phyloP scores from a whole-genome alignment of 805 yeast genomes.

The Candida vartiovaarae region DNA sequence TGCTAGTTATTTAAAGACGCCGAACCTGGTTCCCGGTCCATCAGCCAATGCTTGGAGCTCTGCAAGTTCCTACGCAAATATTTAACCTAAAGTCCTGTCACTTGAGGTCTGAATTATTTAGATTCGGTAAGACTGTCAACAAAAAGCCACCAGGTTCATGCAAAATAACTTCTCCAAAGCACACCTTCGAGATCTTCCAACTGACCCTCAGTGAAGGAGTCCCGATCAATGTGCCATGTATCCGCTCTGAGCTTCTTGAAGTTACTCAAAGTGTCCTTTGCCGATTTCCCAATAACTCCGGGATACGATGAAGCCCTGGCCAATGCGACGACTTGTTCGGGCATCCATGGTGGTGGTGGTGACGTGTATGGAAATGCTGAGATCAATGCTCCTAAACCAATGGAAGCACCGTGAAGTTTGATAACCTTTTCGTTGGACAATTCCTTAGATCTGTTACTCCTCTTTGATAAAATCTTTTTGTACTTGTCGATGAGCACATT shows the following conservation, averaged over 20 bases:
- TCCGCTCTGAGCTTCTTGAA: slow-evolving; percentile 92
- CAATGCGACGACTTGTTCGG: slow-evolving; percentile 57
- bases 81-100: no score
- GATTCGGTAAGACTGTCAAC: no score
- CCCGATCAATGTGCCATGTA: slow-evolving; percentile 89
- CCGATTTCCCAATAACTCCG: slow-evolving; percentile 77
- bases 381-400: slow-evolving; percentile 83
- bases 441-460: slow-evolving; percentile 23
- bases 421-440: slow-evolving; percentile 36
- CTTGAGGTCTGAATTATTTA: no score
- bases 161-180: slow-evolving; percentile 85
- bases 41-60: no score
- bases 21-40: no score
- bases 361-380: slow-evolving; percentile 86
- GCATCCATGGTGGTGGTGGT: slow-evolving; percentile 91
- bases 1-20: no score
- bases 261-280: slow-evolving; percentile 71
- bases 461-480: slow-evolving; percentile 21
- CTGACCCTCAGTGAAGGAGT: slow-evolving; percentile 67
- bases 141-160: slow-evolving; percentile 20
- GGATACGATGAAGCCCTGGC: slow-evolving; percentile 68
- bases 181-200: slow-evolving; percentile 92
- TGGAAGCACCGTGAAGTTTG: slow-evolving; percentile 71
- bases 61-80: no score
- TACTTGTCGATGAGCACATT: slow-evolving; percentile 31